phyloP scores from a whole-genome alignment of 768 basidiomycete genomes.

The Suillus tomentosus region DNA sequence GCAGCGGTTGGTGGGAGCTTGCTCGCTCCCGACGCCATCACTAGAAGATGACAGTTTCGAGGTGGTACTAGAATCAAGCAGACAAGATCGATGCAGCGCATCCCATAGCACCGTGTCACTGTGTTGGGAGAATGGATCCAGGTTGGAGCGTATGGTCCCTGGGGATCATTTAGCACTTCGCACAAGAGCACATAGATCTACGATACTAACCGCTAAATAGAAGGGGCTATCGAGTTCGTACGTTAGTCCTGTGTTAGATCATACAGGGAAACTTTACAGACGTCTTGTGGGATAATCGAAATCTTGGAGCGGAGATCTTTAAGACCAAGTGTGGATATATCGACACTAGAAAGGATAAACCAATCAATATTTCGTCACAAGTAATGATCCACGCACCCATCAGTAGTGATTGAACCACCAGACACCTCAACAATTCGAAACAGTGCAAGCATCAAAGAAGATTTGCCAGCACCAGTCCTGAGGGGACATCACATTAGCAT shows the following conservation, averaged over 20 bases:
- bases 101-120: no score
- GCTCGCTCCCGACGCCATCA: no score
- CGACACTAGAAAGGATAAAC: conserved; percentile 41
- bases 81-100: no score
- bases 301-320: conserved; percentile 59
- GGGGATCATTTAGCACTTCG: no score
- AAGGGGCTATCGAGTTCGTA: conserved; percentile 42
- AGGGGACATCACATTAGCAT: background rate
- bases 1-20: no score
- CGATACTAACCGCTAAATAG: conserved; percentile 54
- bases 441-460: conserved; percentile 63
- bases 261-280: conserved; percentile 31
- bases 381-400: conserved; percentile 44
- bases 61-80: no score
- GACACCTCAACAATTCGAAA: conserved; percentile 71
- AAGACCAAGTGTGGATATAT: conserved; percentile 72
- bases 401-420: conserved; percentile 60
- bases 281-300: conserved; percentile 70
- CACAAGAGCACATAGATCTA: conserved; percentile 3
- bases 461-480: conserved; percentile 59
- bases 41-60: no score
- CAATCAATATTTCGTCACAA: background rate
- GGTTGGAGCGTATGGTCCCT: no score
- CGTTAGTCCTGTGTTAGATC: background rate
- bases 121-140: no score